Percentiles rank a stretch among this genome's conserved stretches.
phyloP scores from a whole-genome alignment of 2,329 filamentous ascomycete genomes.

The Neofusicoccum kwambonambiense region DNA sequence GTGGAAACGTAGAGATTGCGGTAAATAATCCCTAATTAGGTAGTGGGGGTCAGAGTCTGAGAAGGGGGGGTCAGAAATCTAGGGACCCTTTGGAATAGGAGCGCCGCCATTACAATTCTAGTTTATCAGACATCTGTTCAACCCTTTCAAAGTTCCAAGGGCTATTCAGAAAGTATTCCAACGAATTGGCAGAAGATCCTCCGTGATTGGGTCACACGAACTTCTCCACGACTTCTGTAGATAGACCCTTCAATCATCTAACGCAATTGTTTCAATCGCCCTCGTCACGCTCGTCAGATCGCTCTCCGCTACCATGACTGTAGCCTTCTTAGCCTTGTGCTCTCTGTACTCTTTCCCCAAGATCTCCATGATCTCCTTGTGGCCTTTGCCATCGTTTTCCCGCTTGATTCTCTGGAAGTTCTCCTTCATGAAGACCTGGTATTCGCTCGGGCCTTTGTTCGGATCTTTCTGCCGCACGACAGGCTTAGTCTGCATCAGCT shows the following conservation, averaged over 20 bases:
- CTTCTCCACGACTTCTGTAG: not conserved
- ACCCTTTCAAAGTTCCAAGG: too few relatives aligned
- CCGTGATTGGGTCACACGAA: too few relatives aligned
- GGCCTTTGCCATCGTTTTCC: constrained; percentile 56
- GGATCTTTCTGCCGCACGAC: constrained; percentile 28
- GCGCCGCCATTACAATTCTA: too few relatives aligned
- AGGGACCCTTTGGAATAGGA: too few relatives aligned
- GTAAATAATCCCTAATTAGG: too few relatives aligned
- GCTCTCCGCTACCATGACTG: not conserved
- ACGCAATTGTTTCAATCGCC: constrained; percentile 18
- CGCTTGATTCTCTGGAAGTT: constrained; percentile 63
- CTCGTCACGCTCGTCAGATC: constrained; percentile 6
- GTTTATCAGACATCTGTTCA: too few relatives aligned
- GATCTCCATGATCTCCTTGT: constrained; percentile 60
- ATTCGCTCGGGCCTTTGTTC: constrained; percentile 45
- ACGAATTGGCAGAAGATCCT: too few relatives aligned
- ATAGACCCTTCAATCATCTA: constrained; percentile 7
- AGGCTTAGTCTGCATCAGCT: constrained; percentile 76
- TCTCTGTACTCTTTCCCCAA: constrained; percentile 63
- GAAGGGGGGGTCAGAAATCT: too few relatives aligned
- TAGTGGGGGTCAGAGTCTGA: too few relatives aligned
- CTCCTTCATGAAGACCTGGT: constrained; percentile 63
- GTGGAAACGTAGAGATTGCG: too few relatives aligned
- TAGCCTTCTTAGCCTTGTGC: constrained; percentile 37
- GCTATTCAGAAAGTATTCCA: too few relatives aligned